Evolutionary conservation across 345 rosid genomes (phyloP).

Genomic region (Geranium brycei): DNA sequence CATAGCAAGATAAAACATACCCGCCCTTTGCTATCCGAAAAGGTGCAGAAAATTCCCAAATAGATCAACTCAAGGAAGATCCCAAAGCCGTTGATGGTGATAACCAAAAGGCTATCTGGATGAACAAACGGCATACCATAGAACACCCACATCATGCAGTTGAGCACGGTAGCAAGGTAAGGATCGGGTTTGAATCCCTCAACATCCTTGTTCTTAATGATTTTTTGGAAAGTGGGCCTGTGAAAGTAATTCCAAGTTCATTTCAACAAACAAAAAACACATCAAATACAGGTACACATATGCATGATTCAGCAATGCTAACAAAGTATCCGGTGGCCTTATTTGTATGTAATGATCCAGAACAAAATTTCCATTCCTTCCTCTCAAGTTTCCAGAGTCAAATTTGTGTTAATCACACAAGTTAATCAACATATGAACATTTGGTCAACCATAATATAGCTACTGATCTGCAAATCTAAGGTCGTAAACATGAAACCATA

Average conservation of each 20-base stretch:
- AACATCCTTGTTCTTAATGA: constrained; percentile 25
- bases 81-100: constrained; percentile 31
- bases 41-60: constrained; percentile 12
- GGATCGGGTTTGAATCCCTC: constrained; percentile 45
- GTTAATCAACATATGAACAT: too few relatives aligned
- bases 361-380: neutral
- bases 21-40: constrained; percentile 16
- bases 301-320: neutral
- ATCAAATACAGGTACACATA: neutral
- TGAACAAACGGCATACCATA: constrained; percentile 48
- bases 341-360: too few relatives aligned
- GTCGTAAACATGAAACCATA: neutral
- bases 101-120: constrained; percentile 28
- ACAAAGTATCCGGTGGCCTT: too few relatives aligned
- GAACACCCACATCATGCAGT: constrained; percentile 38
- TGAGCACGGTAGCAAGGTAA: constrained; percentile 30
- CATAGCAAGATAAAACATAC: constrained; percentile 11
- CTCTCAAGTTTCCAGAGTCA: neutral
- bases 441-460: too few relatives aligned
- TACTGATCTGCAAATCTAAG: too few relatives aligned
- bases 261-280: neutral
- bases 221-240: constrained; percentile 5
- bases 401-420: neutral
- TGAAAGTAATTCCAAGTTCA: neutral
- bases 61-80: constrained; percentile 19